Percentiles rank a stretch among this genome's conserved stretches.
Conservation (phyloP, 306 rosid genomes). For the Luffa aegyptiaca region DNA sequence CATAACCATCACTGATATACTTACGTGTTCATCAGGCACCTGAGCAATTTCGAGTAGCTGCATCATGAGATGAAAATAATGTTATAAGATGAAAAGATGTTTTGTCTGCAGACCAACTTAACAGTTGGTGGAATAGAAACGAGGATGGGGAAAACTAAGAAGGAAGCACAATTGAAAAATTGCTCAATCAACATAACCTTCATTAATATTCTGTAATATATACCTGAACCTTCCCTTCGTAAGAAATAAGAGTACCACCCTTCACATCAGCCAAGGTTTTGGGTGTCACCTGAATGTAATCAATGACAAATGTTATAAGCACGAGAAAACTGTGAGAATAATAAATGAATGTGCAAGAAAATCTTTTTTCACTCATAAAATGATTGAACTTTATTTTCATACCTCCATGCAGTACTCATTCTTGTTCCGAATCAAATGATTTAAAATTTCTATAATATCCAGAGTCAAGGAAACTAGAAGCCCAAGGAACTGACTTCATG, state of each 20-base stretch:
- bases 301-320: background rate
- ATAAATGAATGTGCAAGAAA: slow-evolving; percentile 2
- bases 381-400: background rate
- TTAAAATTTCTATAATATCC: slow-evolving; percentile 48
- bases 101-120: background rate
- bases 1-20: slow-evolving; percentile 13
- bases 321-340: background rate
- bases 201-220: background rate
- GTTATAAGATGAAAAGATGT: background rate
- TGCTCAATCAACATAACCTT: background rate
- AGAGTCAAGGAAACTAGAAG: slow-evolving; percentile 50
- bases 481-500: slow-evolving; percentile 7
- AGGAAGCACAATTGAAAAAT: background rate
- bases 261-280: slow-evolving; percentile 98
- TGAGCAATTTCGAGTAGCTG: slow-evolving; percentile 99
- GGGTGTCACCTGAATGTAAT: slow-evolving; percentile 51
- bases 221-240: slow-evolving; percentile 89
- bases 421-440: slow-evolving; percentile 68
- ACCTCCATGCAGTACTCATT: slow-evolving; percentile 98
- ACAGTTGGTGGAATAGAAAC: background rate
- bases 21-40: slow-evolving; percentile 90
- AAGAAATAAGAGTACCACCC: slow-evolving; percentile 97
- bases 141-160: background rate
- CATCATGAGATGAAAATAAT: slow-evolving; percentile 24
- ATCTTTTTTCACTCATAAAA: background rate